phyloP scores from a whole-genome alignment of 2,329 filamentous ascomycete genomes.

The Botryotinia narcissicola region DNA sequence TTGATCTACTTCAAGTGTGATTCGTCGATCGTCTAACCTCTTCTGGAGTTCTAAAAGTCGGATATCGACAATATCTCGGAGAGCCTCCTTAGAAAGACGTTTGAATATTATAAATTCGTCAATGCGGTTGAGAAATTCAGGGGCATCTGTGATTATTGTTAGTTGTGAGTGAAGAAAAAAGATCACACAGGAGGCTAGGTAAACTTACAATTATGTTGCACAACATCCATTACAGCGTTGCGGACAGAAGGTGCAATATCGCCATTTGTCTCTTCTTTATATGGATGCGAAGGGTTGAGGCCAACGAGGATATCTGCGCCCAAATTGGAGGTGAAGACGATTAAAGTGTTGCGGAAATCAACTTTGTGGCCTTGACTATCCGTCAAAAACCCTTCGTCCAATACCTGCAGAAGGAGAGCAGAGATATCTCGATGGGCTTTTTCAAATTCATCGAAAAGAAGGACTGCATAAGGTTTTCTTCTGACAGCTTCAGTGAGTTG shows the following conservation, averaged over 20 bases:
- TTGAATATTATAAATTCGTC: slow-evolving; percentile 98
- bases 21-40: slow-evolving; percentile 81
- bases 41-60: slow-evolving; percentile 79
- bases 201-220: slow-evolving; percentile 55
- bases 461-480: slow-evolving; percentile 89
- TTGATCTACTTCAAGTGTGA: slow-evolving; percentile 67
- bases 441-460: slow-evolving; percentile 96
- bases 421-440: slow-evolving; percentile 97
- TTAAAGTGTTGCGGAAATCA: slow-evolving; percentile 94
- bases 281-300: slow-evolving; percentile 62
- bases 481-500: slow-evolving; percentile 94
- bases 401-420: slow-evolving; percentile 83
- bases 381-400: slow-evolving; percentile 94
- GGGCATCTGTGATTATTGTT: slow-evolving; percentile 53
- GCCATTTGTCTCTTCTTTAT: slow-evolving; percentile 60
- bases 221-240: slow-evolving; percentile 83
- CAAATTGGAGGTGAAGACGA: slow-evolving; percentile 93
- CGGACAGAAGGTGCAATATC: slow-evolving; percentile 73
- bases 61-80: slow-evolving; percentile 93
- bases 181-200: slow-evolving; percentile 32
- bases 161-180: not conserved
- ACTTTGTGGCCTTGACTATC: slow-evolving; percentile 95
- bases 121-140: slow-evolving; percentile 94
- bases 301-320: slow-evolving; percentile 89
- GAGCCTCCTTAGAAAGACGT: slow-evolving; percentile 71